phyloP scores from a whole-genome alignment of 2,329 filamentous ascomycete species.

The Verticillium alfalfae region DNA sequence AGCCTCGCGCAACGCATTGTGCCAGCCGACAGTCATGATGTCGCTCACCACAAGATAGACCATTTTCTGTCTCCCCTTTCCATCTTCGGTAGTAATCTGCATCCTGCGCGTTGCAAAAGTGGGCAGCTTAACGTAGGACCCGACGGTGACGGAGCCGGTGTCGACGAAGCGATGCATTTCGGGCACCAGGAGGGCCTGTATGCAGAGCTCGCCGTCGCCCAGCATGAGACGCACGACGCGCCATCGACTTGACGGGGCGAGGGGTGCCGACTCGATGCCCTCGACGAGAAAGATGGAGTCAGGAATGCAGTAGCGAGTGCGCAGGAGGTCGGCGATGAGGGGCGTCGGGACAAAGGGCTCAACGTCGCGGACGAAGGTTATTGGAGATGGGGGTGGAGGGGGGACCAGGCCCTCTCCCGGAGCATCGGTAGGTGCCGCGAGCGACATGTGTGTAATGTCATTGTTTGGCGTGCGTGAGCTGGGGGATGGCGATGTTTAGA shows the following conservation, averaged over 20 bases:
- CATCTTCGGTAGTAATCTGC: constrained; percentile 3
- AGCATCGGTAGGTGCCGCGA: not conserved
- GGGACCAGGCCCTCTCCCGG: not conserved
- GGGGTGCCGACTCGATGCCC: constrained; percentile 28
- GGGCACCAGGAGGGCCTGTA: constrained; percentile 44
- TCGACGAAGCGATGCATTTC: constrained; percentile 44
- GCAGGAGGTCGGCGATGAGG: constrained; percentile 41
- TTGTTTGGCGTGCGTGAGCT: not conserved
- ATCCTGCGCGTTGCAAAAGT: constrained; percentile 18
- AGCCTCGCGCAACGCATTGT: constrained; percentile 13
- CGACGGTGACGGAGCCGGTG: constrained; percentile 35
- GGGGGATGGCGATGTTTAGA: not conserved
- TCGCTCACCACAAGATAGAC: constrained; percentile 41
- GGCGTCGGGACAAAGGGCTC: constrained; percentile 24
- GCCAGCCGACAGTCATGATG: constrained; percentile 41
- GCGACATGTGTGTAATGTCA: not conserved
- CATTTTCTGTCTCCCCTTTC: constrained; percentile 17
- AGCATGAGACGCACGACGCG: constrained; percentile 42
- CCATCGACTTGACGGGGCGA: constrained; percentile 29
- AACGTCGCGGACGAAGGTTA: constrained; percentile 16
- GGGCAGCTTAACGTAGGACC: constrained; percentile 43
- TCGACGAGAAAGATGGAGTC: constrained; percentile 47
- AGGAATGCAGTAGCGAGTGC: constrained; percentile 39
- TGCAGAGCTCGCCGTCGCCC: constrained; percentile 46
- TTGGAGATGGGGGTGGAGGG: not conserved